phyloP scores from a whole-genome alignment of 768 basidiomycete genomes.

The Lactarius hatsudake region DNA sequence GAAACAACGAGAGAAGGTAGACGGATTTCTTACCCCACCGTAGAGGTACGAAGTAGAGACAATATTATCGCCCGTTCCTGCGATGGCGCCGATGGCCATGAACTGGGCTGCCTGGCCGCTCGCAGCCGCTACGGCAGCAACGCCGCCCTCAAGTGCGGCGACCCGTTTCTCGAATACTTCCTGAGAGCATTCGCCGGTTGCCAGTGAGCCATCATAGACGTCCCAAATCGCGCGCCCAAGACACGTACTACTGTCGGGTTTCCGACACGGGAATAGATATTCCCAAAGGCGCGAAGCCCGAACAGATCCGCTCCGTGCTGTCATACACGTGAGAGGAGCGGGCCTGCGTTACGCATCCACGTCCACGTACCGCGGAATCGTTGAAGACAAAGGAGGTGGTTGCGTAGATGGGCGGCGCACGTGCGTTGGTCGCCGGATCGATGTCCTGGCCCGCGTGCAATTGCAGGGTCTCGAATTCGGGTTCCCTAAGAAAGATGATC shows the following conservation, averaged over 20 bases:
- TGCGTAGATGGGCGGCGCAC: slow-evolving; percentile 77
- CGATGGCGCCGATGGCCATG: slow-evolving; percentile 44
- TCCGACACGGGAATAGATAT: slow-evolving; percentile 66
- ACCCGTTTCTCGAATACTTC: slow-evolving; percentile 79
- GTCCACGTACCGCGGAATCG: slow-evolving; percentile 51
- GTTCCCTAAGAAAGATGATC: slow-evolving; percentile 35
- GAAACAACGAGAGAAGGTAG: not conserved
- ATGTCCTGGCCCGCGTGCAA: slow-evolving; percentile 71
- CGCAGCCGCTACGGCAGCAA: slow-evolving; percentile 68
- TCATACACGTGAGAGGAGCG: not conserved
- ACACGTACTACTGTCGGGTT: slow-evolving; percentile 61
- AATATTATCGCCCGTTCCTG: slow-evolving; percentile 71
- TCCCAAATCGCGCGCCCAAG: not conserved
- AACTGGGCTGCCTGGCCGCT: slow-evolving; percentile 80
- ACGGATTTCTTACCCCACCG: slow-evolving; percentile 51
- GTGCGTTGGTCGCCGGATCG: slow-evolving; percentile 64
- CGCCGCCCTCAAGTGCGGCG: slow-evolving; percentile 77
- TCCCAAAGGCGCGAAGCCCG: slow-evolving; percentile 55
- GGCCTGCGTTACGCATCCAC: slow-evolving; percentile 18
- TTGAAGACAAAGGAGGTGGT: slow-evolving; percentile 73
- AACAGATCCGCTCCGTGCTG: slow-evolving; percentile 75
- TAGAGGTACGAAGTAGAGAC: slow-evolving; percentile 67
- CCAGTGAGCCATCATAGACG: not conserved
- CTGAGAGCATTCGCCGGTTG: slow-evolving; percentile 34
- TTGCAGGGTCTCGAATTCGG: slow-evolving; percentile 79